Evolutionary conservation across 768 basidiomycete species (phyloP), one percentile per base, ranked within the genome.

Genomic region (Suillus discolor): DNA sequence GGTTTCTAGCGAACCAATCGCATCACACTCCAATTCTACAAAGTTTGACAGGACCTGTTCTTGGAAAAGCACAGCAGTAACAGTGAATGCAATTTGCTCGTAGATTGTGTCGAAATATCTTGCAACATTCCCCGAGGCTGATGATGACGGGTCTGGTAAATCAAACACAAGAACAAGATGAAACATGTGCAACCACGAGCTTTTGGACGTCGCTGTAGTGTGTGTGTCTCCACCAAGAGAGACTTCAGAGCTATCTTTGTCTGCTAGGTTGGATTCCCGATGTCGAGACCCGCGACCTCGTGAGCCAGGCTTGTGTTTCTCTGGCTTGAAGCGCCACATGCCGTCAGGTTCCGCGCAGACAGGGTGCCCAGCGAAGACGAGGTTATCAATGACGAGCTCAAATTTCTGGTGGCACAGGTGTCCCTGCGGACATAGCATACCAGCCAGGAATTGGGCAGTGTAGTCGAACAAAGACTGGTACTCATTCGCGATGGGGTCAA

Each of bases 361-460:
- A 2, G 97, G 97, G 75, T 99, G 96, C 0, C 97, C 97, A 53
- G 98, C 84, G 75, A 98, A 99, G 6, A 89, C 93, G 31, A 99
- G 83, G 71, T 96, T 90, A 73, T 99, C 96, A 31, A 97, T 90
- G 47, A 93, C 78, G 38, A 99, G 85, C 74, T 97, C 95, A 73
- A 97, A 98, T 72, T 94, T 94, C 75, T 94, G 93, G 77, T 99
- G 94, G 71, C 95, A 97, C 76, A 96, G 87, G 16, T 88, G 83
- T 38, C 81, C 79, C 54, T 88, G 84, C 0, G 97, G 96, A 66
- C 91, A 92, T 3, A 99, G 82, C 69, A 97, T 79, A 53, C 84
- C 85, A 31, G 93, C 92, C 38, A 99, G 82, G 72, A 94, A 92
- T 66, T 92, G 89, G 7, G 90, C 80, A 4, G 90, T 85, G 75